These are phyloP conservation scores for Heliamphora exappendiculata DNA, from an alignment of 148 eudicot species.

Conservation along the genomic window DNA sequence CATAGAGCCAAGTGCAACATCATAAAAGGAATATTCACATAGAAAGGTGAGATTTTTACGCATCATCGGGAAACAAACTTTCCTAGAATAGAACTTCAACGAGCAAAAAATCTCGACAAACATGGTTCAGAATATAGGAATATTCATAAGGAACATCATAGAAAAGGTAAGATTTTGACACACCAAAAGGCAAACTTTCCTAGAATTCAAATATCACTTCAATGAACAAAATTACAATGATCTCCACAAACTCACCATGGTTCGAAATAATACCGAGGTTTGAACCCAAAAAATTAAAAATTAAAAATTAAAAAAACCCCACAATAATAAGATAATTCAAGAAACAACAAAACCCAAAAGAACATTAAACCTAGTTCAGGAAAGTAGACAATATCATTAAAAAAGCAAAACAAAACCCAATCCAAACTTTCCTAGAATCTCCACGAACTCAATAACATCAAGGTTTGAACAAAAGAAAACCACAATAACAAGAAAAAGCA, in stretches of 20 bases:
- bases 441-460: background rate
- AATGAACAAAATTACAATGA: no score
- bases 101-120: background rate
- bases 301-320: background rate
- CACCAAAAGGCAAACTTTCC: background rate
- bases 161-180: conserved; percentile 2
- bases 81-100: background rate
- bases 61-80: background rate
- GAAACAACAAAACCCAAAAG: background rate
- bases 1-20: background rate
- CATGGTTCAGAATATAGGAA: background rate
- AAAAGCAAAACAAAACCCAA: background rate
- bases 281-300: no score
- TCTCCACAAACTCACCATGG: background rate
- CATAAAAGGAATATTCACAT: background rate
- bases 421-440: background rate
- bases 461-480: background rate
- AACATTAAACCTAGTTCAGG: conserved; percentile 1
- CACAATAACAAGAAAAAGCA: background rate
- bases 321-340: background rate
- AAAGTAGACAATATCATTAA: no score
- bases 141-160: conserved; percentile 1
- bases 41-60: conserved; percentile 4
- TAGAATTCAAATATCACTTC: background rate
- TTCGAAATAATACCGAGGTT: background rate